phyloP scores from a whole-genome alignment of 164 flowering plant species.

The Saururus chinensis region DNA sequence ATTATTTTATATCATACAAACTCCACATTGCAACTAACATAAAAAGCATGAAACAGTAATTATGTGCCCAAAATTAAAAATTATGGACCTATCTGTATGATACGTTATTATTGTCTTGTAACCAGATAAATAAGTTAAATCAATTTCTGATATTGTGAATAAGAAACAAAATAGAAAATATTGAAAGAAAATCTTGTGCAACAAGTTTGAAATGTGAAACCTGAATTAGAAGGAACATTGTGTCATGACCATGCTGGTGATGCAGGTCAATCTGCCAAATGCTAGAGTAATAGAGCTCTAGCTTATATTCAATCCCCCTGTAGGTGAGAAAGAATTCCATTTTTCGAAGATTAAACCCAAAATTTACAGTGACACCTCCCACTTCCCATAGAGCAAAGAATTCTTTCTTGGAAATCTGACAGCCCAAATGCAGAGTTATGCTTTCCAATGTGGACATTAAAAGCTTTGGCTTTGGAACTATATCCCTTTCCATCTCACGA shows the following conservation, averaged over 20 bases:
- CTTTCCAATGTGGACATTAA: constrained; percentile 21
- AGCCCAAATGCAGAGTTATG: constrained; percentile 43
- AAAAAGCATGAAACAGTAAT: not conserved
- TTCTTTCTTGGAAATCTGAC: constrained; percentile 35
- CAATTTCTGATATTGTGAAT: too few relatives aligned
- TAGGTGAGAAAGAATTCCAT: constrained; percentile 12
- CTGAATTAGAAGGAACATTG: constrained; percentile 58
- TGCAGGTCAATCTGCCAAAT: constrained; percentile 60
- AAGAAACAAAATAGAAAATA: too few relatives aligned
- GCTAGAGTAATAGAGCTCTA: constrained; percentile 41
- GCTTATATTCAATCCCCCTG: constrained; percentile 9
- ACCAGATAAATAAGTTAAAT: too few relatives aligned
- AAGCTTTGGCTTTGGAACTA: constrained; percentile 37
- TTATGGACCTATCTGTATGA: not conserved
- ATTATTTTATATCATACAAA: not conserved
- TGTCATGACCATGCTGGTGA: constrained; percentile 19
- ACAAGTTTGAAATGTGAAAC: constrained; percentile 13
- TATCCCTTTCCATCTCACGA: constrained; percentile 28
- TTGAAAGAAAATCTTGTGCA: too few relatives aligned
- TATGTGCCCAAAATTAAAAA: not conserved
- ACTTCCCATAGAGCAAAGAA: constrained; percentile 34
- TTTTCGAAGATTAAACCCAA: constrained; percentile 26
- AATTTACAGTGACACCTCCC: constrained; percentile 26
- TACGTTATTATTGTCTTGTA: too few relatives aligned
- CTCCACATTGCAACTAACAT: not conserved